These are phyloP conservation scores for Neospermospora avenae DNA, from an alignment of 2,329 filamentous ascomycete genomes.

Conservation along the genomic window DNA sequence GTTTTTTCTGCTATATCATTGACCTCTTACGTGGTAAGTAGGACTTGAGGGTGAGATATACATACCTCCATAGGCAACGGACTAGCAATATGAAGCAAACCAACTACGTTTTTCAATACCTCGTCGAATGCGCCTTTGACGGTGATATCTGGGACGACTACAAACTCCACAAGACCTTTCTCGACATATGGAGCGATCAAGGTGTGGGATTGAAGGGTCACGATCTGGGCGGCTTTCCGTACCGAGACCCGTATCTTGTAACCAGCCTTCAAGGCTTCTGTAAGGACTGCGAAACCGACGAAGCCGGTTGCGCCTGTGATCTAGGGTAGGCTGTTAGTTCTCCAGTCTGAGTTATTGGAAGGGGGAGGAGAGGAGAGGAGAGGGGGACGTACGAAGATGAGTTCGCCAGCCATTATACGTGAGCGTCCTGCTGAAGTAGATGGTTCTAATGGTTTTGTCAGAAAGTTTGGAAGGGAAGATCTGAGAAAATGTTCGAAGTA, in stretches of 20 bases:
- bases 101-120: constrained; percentile 7
- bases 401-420: constrained; percentile 17
- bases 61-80: constrained; percentile 5
- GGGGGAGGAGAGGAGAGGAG: background rate
- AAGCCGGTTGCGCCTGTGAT: constrained; percentile 27
- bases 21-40: background rate
- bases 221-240: constrained; percentile 11
- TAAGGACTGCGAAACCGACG: constrained; percentile 21
- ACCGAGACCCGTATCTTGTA: constrained; percentile 16
- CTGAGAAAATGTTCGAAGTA: no score
- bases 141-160: constrained; percentile 18
- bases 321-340: background rate
- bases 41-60: background rate
- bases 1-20: no score
- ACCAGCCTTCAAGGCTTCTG: constrained; percentile 14
- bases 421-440: no score
- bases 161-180: constrained; percentile 5
- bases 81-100: constrained; percentile 17
- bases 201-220: constrained; percentile 3
- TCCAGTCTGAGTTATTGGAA: no score
- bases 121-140: constrained; percentile 15
- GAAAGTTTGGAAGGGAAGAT: background rate
- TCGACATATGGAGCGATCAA: background rate
- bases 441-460: no score
- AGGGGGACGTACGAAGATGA: constrained; percentile 14